phyloP scores from a whole-genome alignment of 306 rosid species.

The Sindora glabra region DNA sequence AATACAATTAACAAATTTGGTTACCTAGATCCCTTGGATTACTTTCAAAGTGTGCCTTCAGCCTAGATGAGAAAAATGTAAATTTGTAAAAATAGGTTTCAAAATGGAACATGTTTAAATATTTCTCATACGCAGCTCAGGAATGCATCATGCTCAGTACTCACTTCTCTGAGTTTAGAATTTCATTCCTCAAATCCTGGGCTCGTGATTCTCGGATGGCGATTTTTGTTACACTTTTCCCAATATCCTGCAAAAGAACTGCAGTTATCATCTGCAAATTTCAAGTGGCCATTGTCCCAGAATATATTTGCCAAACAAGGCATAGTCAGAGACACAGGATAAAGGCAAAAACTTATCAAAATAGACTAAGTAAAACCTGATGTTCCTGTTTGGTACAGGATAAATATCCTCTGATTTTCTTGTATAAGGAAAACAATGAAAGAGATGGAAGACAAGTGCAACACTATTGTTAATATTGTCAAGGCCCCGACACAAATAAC shows the following conservation, averaged over 20 bases:
- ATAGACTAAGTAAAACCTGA: neutral
- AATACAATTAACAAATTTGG: conserved; percentile 11
- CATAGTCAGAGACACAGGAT: neutral
- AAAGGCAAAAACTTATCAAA: neutral
- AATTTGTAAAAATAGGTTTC: conserved; percentile 8
- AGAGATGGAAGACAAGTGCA: neutral
- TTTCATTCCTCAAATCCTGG: conserved; percentile 90
- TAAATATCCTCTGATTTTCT: neutral
- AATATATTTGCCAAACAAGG: neutral
- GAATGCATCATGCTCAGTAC: conserved; percentile 10
- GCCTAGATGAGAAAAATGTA: conserved; percentile 35
- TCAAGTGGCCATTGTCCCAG: conserved; percentile 9
- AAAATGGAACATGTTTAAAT: neutral
- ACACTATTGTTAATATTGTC: neutral
- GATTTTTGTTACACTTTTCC: conserved; percentile 78
- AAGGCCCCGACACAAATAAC: neutral
- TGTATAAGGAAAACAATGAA: neutral
- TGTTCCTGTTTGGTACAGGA: neutral
- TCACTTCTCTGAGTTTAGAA: conserved; percentile 90
- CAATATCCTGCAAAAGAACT: conserved; percentile 56
- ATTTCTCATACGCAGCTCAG: neutral
- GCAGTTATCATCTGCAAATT: neutral
- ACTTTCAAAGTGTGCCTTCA: conserved; percentile 69
- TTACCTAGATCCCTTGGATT: conserved; percentile 78
- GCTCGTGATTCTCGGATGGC: conserved; percentile 85